phyloP scores from a whole-genome alignment of 768 basidiomycete genomes.

The Termitomyces sp. region DNA sequence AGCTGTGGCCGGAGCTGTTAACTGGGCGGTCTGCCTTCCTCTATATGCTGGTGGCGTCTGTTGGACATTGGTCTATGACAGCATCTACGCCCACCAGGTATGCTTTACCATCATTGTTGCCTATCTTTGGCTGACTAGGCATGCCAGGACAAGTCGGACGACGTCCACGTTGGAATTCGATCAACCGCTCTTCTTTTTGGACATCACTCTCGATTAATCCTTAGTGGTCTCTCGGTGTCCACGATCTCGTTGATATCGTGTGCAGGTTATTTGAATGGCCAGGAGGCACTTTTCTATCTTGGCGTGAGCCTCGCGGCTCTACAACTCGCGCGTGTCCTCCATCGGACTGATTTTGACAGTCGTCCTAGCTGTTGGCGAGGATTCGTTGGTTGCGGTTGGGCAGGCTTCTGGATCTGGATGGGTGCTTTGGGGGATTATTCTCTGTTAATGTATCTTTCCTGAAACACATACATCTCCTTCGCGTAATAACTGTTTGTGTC shows the following conservation, averaged over 20 bases:
- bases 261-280: conserved; percentile 78
- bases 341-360: conserved; percentile 70
- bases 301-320: conserved; percentile 69
- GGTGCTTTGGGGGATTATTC: conserved; percentile 74
- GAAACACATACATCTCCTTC: background rate
- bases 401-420: conserved; percentile 85
- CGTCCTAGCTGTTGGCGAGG: conserved; percentile 86
- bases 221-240: conserved; percentile 68
- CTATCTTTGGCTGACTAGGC: conserved; percentile 1
- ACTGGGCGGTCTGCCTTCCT: conserved; percentile 83
- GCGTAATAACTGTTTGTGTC: background rate
- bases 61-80: conserved; percentile 98
- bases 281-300: conserved; percentile 76
- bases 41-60: conserved; percentile 87
- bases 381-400: conserved; percentile 85
- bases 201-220: conserved; percentile 67
- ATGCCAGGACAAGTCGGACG: conserved; percentile 85
- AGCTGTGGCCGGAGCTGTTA: conserved; percentile 75
- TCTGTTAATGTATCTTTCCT: conserved; percentile 24
- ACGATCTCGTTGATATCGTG: conserved; percentile 72
- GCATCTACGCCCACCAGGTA: conserved; percentile 96
- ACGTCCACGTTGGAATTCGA: conserved; percentile 82
- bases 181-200: conserved; percentile 95
- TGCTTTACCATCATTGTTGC: conserved; percentile 9
- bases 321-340: conserved; percentile 78